Evolutionary conservation across 768 basidiomycete genomes (phyloP).

Genomic region (Clitopilus hobsonii): DNA sequence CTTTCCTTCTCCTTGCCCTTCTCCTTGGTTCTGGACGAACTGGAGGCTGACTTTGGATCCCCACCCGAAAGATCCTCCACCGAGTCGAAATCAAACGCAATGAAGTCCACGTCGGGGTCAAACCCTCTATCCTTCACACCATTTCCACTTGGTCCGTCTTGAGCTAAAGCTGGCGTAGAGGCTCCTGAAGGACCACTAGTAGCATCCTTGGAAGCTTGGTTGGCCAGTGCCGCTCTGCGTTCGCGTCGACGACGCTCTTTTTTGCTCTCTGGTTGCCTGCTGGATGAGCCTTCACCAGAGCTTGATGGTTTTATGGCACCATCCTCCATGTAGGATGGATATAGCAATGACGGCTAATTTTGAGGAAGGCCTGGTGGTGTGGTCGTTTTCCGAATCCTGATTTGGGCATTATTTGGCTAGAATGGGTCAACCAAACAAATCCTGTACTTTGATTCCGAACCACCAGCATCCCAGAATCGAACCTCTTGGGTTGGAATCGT

Average conservation of each 20-base stretch:
- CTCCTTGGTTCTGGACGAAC: not conserved
- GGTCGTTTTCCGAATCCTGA: too few species aligned
- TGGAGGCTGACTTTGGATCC: not conserved
- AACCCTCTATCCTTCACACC: slow-evolving; percentile 13
- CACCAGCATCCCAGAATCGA: too few species aligned
- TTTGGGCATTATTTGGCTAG: too few species aligned
- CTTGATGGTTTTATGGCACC: not conserved
- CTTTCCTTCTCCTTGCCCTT: slow-evolving; percentile 2
- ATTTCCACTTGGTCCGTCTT: not conserved
- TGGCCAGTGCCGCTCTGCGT: slow-evolving; percentile 6
- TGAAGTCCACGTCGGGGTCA: slow-evolving; percentile 27
- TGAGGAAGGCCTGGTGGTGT: too few species aligned
- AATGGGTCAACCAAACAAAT: too few species aligned
- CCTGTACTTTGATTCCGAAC: too few species aligned
- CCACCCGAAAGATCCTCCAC: slow-evolving; percentile 2
- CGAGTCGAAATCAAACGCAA: slow-evolving; percentile 14
- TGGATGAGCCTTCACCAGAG: slow-evolving; percentile 3
- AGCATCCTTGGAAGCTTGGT: not conserved
- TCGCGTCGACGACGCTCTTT: slow-evolving; percentile 10
- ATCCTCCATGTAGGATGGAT: not conserved
- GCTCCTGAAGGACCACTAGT: slow-evolving; percentile 14
- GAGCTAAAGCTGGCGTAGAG: slow-evolving; percentile 7
- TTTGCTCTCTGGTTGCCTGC: slow-evolving; percentile 6
- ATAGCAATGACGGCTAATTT: not conserved
- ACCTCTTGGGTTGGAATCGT: too few species aligned